phyloP scores from a whole-genome alignment of 495 filamentous ascomycete genomes.

The Penicillium silybi region DNA sequence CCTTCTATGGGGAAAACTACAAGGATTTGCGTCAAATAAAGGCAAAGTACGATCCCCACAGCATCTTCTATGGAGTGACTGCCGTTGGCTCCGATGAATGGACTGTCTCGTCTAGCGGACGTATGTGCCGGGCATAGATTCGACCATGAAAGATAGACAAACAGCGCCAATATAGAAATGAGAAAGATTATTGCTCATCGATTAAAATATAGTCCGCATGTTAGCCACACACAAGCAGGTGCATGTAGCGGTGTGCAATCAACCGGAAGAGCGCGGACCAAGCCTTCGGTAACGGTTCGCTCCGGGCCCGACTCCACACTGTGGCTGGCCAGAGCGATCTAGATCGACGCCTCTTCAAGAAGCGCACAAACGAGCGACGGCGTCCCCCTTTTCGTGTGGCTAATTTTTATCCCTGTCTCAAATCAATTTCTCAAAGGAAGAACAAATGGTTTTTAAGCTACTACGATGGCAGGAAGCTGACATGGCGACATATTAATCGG shows the following conservation, averaged over 20 bases:
- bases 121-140: slow-evolving; percentile 5
- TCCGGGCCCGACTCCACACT: neutral
- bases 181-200: too few relatives aligned
- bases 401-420: neutral
- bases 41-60: slow-evolving; percentile 9
- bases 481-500: neutral
- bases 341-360: neutral
- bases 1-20: slow-evolving; percentile 14
- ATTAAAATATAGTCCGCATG: too few relatives aligned
- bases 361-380: neutral
- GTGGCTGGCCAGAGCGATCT: neutral
- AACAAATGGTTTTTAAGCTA: neutral
- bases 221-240: too few relatives aligned
- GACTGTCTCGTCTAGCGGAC: slow-evolving; percentile 8
- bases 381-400: neutral
- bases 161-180: too few relatives aligned
- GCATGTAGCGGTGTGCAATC: neutral
- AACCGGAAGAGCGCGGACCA: neutral
- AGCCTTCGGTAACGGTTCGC: neutral
- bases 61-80: slow-evolving; percentile 13
- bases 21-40: slow-evolving; percentile 8
- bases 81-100: slow-evolving; percentile 17
- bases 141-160: neutral
- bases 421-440: neutral
- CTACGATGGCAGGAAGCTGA: neutral